Evolutionary conservation across 805 yeast genomes (phyloP).

Genomic region (Nakazawaea ernobii): DNA sequence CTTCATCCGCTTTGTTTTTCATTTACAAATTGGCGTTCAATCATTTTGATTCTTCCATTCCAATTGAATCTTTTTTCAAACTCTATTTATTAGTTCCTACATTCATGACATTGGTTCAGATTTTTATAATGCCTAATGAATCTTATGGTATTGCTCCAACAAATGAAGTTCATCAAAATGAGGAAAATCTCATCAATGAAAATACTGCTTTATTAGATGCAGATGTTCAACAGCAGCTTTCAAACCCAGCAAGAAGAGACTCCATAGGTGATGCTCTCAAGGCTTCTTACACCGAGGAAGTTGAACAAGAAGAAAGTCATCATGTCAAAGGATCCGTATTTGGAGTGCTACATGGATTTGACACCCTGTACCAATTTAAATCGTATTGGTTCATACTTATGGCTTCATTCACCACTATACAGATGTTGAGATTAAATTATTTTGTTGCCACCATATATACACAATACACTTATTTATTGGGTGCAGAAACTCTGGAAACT

Average conservation of each 20-base stretch:
- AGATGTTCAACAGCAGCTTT: conserved; percentile 18
- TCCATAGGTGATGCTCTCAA: conserved; percentile 54
- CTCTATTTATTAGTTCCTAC: conserved; percentile 42
- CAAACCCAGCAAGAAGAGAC: conserved; percentile 33
- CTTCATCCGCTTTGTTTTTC: conserved; percentile 50
- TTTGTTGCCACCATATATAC: conserved; percentile 54
- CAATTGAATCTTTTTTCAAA: conserved; percentile 38
- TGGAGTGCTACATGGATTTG: conserved; percentile 49
- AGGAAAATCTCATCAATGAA: conserved; percentile 10
- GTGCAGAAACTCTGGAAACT: conserved; percentile 29
- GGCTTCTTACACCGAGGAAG: conserved; percentile 47
- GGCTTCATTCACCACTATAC: conserved; percentile 45
- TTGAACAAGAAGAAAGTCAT: conserved; percentile 29
- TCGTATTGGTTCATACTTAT: conserved; percentile 49
- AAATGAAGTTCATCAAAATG: neutral
- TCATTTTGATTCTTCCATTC: conserved; percentile 27
- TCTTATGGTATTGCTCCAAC: conserved; percentile 40
- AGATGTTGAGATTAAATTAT: conserved; percentile 52
- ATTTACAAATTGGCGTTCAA: conserved; percentile 37
- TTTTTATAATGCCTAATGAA: conserved; percentile 42
- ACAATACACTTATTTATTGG: conserved; percentile 45
- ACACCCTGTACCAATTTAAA: conserved; percentile 41
- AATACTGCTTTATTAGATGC: conserved; percentile 16
- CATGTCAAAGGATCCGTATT: conserved; percentile 36
- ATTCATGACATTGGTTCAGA: conserved; percentile 41